Base-by-base conservation (phyloP, 2,329 filamentous ascomycete genomes). In the Neoscytalidium dimidiatum region DNA sequence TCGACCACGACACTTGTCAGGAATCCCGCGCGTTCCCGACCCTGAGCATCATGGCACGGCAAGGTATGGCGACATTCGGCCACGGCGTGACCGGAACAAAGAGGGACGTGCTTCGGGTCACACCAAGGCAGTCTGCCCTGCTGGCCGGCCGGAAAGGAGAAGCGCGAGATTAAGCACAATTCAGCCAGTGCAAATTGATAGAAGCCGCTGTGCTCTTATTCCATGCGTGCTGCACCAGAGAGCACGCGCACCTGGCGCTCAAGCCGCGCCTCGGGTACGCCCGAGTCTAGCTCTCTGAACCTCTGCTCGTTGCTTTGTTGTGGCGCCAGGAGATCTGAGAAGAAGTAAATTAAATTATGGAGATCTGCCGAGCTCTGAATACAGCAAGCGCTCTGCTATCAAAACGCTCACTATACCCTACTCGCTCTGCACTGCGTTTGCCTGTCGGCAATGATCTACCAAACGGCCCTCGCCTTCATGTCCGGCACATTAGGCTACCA, bases 261-360 rank as follows among this genome's bases (percentile, higher is more conserved):
- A 43, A 35, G 52, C 52, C 52, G 23, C 35, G 53, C 56, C 56
- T 46, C 56, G 56, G 56, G 56, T 60, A 60, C 41, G 56, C 56
- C 56, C 56, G 56, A 46, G 17, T 17, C 13, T 60, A 60, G 56
- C 38, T 31, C 23, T 44, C 53, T 14, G 31, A 19, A 52, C 31
- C 28, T 26, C 43, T 46, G 41, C 53, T 7, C n/a, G 13, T 26
- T 58, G 38, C 53, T 29, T n/a, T 44, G 3, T 13, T 29, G 56
- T 46, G 41, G 56, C 56, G 38, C 56, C 23, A 60, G n/a, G 53
- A 46, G 56, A 60, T 60, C 56, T 60, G 41, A 60, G 35, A 46
- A 46, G 46, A 58, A 58, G 53, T 58, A 43, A 35, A 60, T 60
- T 46, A 46, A 60, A 60, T 60, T 33, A 46, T 60, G 56, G 56